These are phyloP conservation scores for Lotus japonicus DNA, from an alignment of 306 rosid genomes.

Conservation along the genomic window DNA sequence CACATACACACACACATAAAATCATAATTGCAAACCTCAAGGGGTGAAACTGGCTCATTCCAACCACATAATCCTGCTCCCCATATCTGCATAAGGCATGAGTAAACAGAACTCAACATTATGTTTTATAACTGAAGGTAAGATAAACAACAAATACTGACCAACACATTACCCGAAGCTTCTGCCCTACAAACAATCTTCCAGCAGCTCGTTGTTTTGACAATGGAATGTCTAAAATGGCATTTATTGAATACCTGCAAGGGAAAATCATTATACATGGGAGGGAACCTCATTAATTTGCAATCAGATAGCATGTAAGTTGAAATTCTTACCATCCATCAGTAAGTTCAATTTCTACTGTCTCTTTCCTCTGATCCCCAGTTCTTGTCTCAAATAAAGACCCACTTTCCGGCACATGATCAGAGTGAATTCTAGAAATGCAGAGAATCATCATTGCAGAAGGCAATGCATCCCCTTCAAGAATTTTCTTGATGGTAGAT, in stretches of 20 bases:
- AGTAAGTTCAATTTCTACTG: conserved; percentile 61
- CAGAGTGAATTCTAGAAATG: conserved; percentile 62
- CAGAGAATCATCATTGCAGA: conserved; percentile 70
- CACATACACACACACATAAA: neutral
- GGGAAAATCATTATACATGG: conserved; percentile 18
- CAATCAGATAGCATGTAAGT: neutral
- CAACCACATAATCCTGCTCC: conserved; percentile 83
- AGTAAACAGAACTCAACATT: conserved; percentile 14
- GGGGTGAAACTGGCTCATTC: conserved; percentile 70
- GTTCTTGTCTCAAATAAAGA: neutral
- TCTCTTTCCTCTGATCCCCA: conserved; percentile 30
- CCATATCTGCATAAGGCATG: conserved; percentile 58
- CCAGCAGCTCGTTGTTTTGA: conserved; percentile 62
- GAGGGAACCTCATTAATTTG: conserved; percentile 19
- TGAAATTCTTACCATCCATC: conserved; percentile 64
- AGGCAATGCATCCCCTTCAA: conserved; percentile 88
- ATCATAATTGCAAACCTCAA: conserved; percentile 57
- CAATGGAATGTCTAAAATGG: conserved; percentile 63
- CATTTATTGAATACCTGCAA: conserved; percentile 75
- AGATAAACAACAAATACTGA: conserved; percentile 1
- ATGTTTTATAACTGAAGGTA: conserved; percentile 1
- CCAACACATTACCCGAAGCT: conserved; percentile 59
- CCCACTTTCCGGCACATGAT: conserved; percentile 33
- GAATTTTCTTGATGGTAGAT: conserved; percentile 74
- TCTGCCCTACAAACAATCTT: conserved; percentile 85